Conservation (phyloP, 495 filamentous ascomycete species). For the Penicillium silybi region DNA sequence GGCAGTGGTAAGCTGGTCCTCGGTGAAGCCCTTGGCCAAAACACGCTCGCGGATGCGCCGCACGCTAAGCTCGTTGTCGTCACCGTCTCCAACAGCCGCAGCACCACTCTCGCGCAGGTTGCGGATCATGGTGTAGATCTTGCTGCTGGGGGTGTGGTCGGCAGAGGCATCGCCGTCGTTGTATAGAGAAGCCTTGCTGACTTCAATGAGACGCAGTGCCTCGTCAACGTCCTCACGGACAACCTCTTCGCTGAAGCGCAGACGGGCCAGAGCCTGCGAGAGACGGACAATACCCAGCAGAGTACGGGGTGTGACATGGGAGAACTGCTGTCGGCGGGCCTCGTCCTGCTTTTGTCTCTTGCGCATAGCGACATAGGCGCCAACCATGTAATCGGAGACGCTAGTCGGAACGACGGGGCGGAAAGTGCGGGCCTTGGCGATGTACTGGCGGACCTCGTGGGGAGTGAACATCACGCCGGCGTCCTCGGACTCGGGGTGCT, state of each 20-base stretch:
- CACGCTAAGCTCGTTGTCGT: conserved; percentile 76
- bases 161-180: conserved; percentile 55
- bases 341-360: conserved; percentile 86
- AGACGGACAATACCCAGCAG: conserved; percentile 89
- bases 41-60: conserved; percentile 83
- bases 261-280: conserved; percentile 89
- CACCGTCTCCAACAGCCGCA: conserved; percentile 66
- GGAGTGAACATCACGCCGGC: conserved; percentile 75
- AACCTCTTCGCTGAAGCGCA: conserved; percentile 79
- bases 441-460: conserved; percentile 89
- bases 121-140: conserved; percentile 91
- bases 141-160: conserved; percentile 77
- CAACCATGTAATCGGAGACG: conserved; percentile 92
- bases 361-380: conserved; percentile 89
- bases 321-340: conserved; percentile 81
- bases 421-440: conserved; percentile 86
- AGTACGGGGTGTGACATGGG: conserved; percentile 88
- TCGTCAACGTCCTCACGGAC: conserved; percentile 94
- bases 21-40: conserved; percentile 93
- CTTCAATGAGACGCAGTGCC: conserved; percentile 83
- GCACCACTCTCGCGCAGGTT: conserved; percentile 78
- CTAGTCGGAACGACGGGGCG: conserved; percentile 77
- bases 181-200: conserved; percentile 82
- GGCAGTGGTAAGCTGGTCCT: conserved; percentile 80
- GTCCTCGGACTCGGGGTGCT: conserved; percentile 74